Conservation (phyloP, 768 basidiomycete species). For the Mycena galopus region DNA sequence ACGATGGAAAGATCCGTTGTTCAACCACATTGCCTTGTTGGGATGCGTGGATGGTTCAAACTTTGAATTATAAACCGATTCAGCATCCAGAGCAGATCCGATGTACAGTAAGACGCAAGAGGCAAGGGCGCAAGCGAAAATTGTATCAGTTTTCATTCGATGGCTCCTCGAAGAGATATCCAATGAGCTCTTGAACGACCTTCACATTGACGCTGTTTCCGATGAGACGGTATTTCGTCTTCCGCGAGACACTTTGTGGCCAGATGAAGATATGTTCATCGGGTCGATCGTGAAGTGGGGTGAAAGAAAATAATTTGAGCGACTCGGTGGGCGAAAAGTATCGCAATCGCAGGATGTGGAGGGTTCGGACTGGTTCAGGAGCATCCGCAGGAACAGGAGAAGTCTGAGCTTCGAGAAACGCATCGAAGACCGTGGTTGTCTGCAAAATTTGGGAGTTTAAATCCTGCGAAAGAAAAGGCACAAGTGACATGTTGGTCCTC, state of each 20-base stretch:
- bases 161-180: constrained; percentile 63
- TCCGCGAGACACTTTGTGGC: constrained; percentile 71
- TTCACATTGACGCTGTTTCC: constrained; percentile 88
- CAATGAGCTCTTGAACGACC: constrained; percentile 73
- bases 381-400: constrained; percentile 52
- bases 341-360: constrained; percentile 87
- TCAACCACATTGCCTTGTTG: no score
- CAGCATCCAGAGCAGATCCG: no score
- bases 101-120: no score
- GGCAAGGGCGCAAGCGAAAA: no score
- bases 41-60: no score
- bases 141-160: neutral
- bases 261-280: constrained; percentile 60
- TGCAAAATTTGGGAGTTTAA: constrained; percentile 45
- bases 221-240: constrained; percentile 81
- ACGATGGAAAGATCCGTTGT: no score
- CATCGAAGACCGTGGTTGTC: constrained; percentile 72
- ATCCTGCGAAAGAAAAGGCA: neutral
- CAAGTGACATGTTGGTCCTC: constrained; percentile 70
- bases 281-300: neutral
- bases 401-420: constrained; percentile 82
- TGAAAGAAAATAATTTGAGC: constrained; percentile 49
- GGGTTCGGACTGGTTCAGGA: constrained; percentile 79
- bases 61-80: no score
- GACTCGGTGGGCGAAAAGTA: constrained; percentile 85